Percentiles rank a stretch among this genome's conserved stretches.
Conservation (phyloP, 2,329 filamentous ascomycete species). For the Curvularia spicifera region DNA sequence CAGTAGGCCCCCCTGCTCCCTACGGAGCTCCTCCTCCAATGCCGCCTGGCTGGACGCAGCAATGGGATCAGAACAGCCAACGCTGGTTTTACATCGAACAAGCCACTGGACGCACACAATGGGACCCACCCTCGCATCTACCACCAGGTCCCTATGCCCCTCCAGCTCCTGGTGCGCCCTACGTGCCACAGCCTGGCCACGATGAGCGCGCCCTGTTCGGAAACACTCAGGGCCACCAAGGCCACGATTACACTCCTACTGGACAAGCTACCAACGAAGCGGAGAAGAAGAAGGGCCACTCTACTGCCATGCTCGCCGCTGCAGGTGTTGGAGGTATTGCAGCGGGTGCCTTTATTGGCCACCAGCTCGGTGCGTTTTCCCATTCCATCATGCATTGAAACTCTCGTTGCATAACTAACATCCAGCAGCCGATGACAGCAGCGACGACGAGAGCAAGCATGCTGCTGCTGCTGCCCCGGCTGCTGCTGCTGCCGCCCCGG, state of each 20-base stretch:
- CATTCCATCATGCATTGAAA: neutral
- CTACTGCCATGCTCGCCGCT: slow-evolving; percentile 59
- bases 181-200: slow-evolving; percentile 29
- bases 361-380: slow-evolving; percentile 60
- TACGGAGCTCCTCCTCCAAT: slow-evolving; percentile 60
- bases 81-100: slow-evolving; percentile 71
- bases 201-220: slow-evolving; percentile 41
- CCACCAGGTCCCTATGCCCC: slow-evolving; percentile 45
- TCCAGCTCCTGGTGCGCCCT: slow-evolving; percentile 38
- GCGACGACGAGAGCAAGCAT: slow-evolving; percentile 40
- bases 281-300: slow-evolving; percentile 51
- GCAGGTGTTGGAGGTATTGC: slow-evolving; percentile 66
- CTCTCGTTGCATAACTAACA: slow-evolving; percentile 16
- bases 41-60: slow-evolving; percentile 64
- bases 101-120: slow-evolving; percentile 66
- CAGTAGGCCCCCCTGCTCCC: slow-evolving; percentile 40
- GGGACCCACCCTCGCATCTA: slow-evolving; percentile 62
- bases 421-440: slow-evolving; percentile 30
- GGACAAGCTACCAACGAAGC: slow-evolving; percentile 34
- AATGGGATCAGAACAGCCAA: slow-evolving; percentile 67
- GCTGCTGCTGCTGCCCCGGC: slow-evolving; percentile 14
- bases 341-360: slow-evolving; percentile 64
- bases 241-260: slow-evolving; percentile 32
- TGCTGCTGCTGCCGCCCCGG: slow-evolving; percentile 18
- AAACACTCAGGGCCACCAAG: slow-evolving; percentile 36